Percentiles rank a stretch among this genome's conserved stretches.
phyloP scores from a whole-genome alignment of 2,329 filamentous ascomycete species.

The Cladophialophora bantiana region DNA sequence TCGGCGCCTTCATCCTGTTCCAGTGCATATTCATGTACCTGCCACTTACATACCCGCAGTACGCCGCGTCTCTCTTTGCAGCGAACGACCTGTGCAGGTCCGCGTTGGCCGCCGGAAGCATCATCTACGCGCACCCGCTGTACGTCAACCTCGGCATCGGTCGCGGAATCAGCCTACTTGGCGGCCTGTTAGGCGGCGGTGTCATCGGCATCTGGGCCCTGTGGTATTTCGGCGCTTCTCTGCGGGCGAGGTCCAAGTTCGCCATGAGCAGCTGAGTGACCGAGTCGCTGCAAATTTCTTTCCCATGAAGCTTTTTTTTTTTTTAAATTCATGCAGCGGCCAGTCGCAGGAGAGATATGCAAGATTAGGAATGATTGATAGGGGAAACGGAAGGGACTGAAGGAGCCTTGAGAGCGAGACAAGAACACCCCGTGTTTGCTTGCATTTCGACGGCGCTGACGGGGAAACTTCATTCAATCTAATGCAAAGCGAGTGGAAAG shows the following conservation, averaged over 20 bases:
- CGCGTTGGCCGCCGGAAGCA: constrained; percentile 45
- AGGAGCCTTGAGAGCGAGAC: too few relatives aligned
- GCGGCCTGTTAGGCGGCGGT: constrained; percentile 46
- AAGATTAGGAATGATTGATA: too few relatives aligned
- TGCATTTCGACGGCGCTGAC: too few relatives aligned
- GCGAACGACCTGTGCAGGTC: constrained; percentile 43
- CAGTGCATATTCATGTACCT: constrained; percentile 43
- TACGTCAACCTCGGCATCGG: constrained; percentile 48
- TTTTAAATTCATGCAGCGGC: too few relatives aligned
- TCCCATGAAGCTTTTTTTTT: too few relatives aligned
- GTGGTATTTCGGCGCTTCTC: constrained; percentile 62
- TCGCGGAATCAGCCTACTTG: constrained; percentile 46
- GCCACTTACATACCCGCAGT: constrained; percentile 40
- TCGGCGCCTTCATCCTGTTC: constrained; percentile 38
- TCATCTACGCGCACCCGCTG: constrained; percentile 48
- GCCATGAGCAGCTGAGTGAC: constrained; percentile 9
- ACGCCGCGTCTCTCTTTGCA: constrained; percentile 42
- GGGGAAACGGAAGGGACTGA: too few relatives aligned
- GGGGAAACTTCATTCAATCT: too few relatives aligned
- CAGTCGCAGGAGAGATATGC: too few relatives aligned
- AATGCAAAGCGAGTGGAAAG: too few relatives aligned
- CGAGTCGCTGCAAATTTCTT: too few relatives aligned
- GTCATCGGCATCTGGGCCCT: constrained; percentile 66
- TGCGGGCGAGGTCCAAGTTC: constrained; percentile 66
- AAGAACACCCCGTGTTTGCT: too few relatives aligned